Evolutionary conservation across 1,139 yeast genomes (phyloP).

Genomic region (Blastobotrys persicus): DNA sequence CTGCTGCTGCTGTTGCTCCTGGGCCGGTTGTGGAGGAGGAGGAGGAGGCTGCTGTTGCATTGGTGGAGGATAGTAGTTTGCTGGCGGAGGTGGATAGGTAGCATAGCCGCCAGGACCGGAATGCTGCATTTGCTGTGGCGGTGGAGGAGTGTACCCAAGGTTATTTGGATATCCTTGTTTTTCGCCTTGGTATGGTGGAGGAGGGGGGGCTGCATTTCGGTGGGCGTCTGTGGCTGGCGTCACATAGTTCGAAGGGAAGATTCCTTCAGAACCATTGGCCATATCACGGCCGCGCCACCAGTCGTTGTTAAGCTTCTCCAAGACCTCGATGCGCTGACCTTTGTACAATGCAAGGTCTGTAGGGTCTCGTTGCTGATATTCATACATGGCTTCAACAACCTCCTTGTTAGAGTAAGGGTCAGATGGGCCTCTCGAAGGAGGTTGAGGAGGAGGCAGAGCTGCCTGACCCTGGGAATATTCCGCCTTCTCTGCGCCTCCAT

Average conservation of each 20-base stretch:
- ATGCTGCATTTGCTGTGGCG: conserved; percentile 32
- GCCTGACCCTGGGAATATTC: conserved; percentile 10
- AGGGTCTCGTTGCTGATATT: conserved; percentile 62
- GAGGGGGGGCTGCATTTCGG: conserved; percentile 25
- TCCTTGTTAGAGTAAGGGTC: conserved; percentile 34
- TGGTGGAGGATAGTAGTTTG: conserved; percentile 25
- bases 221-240: conserved; percentile 24
- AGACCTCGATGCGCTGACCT: conserved; percentile 68
- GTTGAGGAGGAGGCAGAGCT: conserved; percentile 21
- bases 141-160: conserved; percentile 14
- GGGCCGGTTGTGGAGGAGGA: conserved; percentile 31
- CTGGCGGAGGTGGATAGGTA: conserved; percentile 45
- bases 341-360: conserved; percentile 64
- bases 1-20: conserved; percentile 33
- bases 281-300: conserved; percentile 83
- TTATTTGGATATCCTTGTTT: conserved; percentile 8
- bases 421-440: conserved; percentile 14
- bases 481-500: conserved; percentile 7
- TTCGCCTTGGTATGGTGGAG: conserved; percentile 21
- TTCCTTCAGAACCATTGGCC: conserved; percentile 59
- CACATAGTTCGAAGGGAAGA: conserved; percentile 82
- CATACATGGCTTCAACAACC: conserved; percentile 66
- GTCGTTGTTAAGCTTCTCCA: conserved; percentile 74
- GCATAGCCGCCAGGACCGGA: conserved; percentile 16
- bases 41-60: conserved; percentile 30